Base-by-base conservation (phyloP, 2,329 filamentous ascomycete species). In the Periconia sp. region DNA sequence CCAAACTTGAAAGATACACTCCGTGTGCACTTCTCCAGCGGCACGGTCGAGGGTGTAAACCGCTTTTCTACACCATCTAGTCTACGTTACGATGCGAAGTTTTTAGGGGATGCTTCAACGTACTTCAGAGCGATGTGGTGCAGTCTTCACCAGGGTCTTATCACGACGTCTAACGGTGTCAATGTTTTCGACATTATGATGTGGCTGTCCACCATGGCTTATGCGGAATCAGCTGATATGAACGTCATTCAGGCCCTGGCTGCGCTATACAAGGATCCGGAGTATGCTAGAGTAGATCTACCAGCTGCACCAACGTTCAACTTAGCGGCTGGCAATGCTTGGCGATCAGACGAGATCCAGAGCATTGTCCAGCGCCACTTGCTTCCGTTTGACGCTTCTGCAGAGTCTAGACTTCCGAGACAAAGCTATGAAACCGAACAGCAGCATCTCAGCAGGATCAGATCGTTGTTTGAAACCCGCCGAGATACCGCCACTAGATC, bases 171-270 rank as follows among this genome's bases (percentile, higher is more conserved):
- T 11, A 5, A 20, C 1, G 13, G 2, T 1, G 46, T 23, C 35
- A 63, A 61, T 13, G 56, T 49, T 14, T 71, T 60, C 42, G 51
- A 61, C 19, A 46, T 72, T 0, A 50, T 59, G 27, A 59, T 61
- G 1, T 72, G 64, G 61, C 51, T 72, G 0, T 62, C 66, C 1
- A 66, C 67, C 0, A 46, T 64, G 49, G 62, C 65, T 9, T 73
- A 62, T 45, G 51, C 63, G 1, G 15, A 55, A 9, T 18, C 49
- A 5, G 62, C 57, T 0, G 61, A 72, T 19, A 62, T 66, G 60
- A 17, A 54, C 41, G 19, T 56, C 2, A 53, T 72, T 15, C 59
- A 70, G 41, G 49, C 61, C 15, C 33, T 72, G 7, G 51, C 53
- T 1, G 59, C 61, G 1, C 63, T 70, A 6, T 67, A 58, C 46